Conservation (phyloP, 495 filamentous ascomycete genomes). For the Annulohypoxylon nitens region DNA sequence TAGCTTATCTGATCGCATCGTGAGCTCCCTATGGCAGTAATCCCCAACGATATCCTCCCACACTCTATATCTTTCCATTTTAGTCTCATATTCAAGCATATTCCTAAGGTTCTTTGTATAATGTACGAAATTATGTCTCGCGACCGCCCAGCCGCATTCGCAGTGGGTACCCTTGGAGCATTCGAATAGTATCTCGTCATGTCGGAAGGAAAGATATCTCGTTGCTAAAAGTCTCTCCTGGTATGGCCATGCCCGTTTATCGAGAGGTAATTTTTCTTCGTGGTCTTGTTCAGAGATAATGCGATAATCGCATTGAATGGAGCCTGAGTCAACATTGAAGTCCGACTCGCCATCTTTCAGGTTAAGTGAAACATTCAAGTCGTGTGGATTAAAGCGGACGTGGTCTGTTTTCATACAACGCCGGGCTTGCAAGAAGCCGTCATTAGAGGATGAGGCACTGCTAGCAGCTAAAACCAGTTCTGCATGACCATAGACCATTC, state of each 20-base stretch:
- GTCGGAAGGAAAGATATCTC: neutral
- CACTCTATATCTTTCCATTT: neutral
- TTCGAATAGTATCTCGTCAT: neutral
- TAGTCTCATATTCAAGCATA: neutral
- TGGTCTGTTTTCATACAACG: neutral
- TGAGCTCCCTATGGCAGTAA: neutral
- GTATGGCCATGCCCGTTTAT: neutral
- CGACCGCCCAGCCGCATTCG: neutral
- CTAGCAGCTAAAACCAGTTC: constrained; percentile 15
- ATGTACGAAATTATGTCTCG: neutral
- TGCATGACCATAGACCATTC: constrained; percentile 4
- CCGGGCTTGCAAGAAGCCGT: constrained; percentile 9
- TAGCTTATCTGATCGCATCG: neutral
- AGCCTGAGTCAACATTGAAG: neutral
- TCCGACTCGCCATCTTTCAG: neutral
- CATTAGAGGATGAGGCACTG: neutral
- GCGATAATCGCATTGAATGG: neutral
- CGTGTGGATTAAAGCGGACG: neutral
- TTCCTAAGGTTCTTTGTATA: neutral
- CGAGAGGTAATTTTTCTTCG: neutral
- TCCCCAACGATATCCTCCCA: neutral
- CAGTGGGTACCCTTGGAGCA: neutral
- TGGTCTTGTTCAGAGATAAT: neutral
- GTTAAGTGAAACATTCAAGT: neutral
- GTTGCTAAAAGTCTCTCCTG: constrained; percentile 13